phyloP scores from a whole-genome alignment of 2,329 filamentous ascomycete genomes.

The Ilyonectria robusta region DNA sequence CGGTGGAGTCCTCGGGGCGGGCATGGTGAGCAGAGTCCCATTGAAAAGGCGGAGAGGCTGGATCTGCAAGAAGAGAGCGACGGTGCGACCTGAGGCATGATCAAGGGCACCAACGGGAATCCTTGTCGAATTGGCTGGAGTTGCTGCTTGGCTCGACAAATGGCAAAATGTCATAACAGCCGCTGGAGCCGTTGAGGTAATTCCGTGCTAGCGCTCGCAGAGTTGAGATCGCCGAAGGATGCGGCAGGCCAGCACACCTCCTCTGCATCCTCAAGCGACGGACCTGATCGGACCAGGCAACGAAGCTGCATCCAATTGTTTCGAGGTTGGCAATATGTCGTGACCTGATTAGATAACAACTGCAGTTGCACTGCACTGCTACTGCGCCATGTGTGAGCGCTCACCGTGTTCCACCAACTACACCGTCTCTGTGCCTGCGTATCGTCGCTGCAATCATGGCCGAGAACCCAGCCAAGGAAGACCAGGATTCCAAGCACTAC shows the following conservation, averaged over 20 bases:
- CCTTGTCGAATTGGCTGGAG: slow-evolving; percentile 12
- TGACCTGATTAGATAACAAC: background rate
- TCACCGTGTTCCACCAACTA: slow-evolving; percentile 1
- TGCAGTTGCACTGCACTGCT: background rate
- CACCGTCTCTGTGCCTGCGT: background rate
- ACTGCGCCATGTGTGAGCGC: background rate
- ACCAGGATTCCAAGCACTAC: background rate
- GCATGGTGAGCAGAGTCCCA: slow-evolving; percentile 4
- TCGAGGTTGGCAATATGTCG: background rate
- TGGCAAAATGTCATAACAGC: slow-evolving; percentile 19
- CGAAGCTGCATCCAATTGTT: background rate
- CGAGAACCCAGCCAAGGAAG: background rate
- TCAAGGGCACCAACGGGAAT: slow-evolving; percentile 17
- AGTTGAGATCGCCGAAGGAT: background rate
- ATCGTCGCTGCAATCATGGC: slow-evolving; percentile 4
- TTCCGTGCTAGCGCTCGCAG: slow-evolving; percentile 19
- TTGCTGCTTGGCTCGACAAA: slow-evolving; percentile 19
- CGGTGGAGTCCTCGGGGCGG: slow-evolving; percentile 13
- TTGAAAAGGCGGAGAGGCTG: slow-evolving; percentile 14
- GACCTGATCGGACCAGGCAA: background rate
- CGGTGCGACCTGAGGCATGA: slow-evolving; percentile 18
- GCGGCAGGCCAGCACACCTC: background rate
- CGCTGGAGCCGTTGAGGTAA: slow-evolving; percentile 31
- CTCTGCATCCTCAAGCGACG: slow-evolving; percentile 2
- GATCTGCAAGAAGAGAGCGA: slow-evolving; percentile 9